Conservation (phyloP, 225 moss, liverwort and hornwort species). For the Bryum argenteum region DNA sequence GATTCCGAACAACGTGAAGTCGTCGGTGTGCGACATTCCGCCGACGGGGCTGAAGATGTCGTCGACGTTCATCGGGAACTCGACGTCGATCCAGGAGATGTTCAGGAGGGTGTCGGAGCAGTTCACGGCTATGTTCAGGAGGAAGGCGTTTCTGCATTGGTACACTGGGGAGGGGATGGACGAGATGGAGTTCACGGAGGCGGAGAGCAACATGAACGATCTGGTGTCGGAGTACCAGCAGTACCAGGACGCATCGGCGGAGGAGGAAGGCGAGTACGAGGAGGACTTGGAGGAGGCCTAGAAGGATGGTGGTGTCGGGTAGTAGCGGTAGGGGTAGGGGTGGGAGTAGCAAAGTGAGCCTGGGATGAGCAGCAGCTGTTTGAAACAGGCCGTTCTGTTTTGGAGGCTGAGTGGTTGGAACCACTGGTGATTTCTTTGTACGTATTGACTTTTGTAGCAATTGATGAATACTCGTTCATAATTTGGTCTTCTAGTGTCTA, state of each 20-base stretch:
- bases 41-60: constrained; percentile 64
- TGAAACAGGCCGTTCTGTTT: constrained; percentile 29
- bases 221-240: constrained; percentile 62
- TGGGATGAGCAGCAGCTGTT: no score
- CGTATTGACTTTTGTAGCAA: no score
- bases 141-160: constrained; percentile 65
- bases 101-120: constrained; percentile 59
- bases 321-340: background rate
- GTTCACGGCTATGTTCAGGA: constrained; percentile 61
- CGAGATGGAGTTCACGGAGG: constrained; percentile 69
- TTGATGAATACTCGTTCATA: no score
- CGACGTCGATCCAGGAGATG: constrained; percentile 65
- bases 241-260: constrained; percentile 49
- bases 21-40: constrained; percentile 54
- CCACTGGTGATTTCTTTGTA: no score
- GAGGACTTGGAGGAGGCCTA: constrained; percentile 33
- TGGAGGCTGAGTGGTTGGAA: background rate
- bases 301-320: background rate
- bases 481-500: no score
- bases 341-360: background rate
- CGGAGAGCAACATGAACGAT: constrained; percentile 66
- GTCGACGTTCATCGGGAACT: constrained; percentile 61
- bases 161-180: constrained; percentile 68
- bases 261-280: constrained; percentile 54
- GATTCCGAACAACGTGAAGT: constrained; percentile 69